Percentiles rank a stretch among this genome's conserved stretches.
phyloP scores from a whole-genome alignment of 2,329 filamentous ascomycete species.

The Dothideomycetidae sp. region DNA sequence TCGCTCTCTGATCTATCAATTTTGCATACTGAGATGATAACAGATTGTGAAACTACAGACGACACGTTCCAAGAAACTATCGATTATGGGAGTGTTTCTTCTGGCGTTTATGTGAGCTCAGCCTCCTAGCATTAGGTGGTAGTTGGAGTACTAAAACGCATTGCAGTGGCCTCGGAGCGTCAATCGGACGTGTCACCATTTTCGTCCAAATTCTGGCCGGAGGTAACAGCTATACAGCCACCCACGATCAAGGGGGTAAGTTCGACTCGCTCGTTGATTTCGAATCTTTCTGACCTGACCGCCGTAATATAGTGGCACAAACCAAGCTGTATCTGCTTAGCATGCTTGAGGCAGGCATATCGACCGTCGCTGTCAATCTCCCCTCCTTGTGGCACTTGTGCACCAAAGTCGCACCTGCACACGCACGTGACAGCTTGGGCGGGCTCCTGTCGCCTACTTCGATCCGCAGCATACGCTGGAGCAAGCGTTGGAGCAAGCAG shows the following conservation, averaged over 20 bases:
- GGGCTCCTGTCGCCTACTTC: conserved; percentile 1
- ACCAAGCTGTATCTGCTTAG: neutral
- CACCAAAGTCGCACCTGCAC: neutral
- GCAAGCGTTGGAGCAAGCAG: too few relatives aligned
- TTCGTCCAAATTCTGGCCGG: neutral
- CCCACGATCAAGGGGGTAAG: neutral
- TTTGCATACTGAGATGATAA: too few relatives aligned
- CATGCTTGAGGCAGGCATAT: conserved; percentile 3
- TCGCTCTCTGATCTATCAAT: too few relatives aligned
- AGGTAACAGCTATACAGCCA: neutral
- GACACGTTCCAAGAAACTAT: neutral
- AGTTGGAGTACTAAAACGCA: neutral
- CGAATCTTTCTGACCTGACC: neutral
- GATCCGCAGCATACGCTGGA: conserved; percentile 22
- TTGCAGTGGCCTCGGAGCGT: neutral
- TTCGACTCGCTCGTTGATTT: neutral
- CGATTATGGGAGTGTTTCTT: neutral
- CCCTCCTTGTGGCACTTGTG: conserved; percentile 2
- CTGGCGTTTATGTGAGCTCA: neutral
- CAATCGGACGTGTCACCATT: neutral
- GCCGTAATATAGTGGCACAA: neutral
- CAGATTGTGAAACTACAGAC: neutral
- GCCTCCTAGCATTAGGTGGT: neutral
- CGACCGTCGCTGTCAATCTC: conserved; percentile 2
- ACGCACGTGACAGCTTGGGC: conserved; percentile 1